A percentile compares a stretch with the other conserved stretches of the same genome.
Evolutionary conservation across 257 asterid genomes (phyloP).

Genomic region (Solanum clarkiae): DNA sequence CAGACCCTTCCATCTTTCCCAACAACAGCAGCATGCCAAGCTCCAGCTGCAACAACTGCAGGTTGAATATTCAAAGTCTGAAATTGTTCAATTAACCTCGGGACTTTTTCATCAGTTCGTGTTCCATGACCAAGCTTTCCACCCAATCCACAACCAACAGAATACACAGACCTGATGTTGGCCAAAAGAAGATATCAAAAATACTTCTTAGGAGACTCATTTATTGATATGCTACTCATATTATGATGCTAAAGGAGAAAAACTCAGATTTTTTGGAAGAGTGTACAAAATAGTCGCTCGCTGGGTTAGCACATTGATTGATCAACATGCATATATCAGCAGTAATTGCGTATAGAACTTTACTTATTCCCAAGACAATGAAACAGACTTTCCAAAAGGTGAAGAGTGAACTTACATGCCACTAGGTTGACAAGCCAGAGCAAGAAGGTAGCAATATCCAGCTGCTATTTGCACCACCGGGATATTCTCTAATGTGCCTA

Average conservation of each 20-base stretch:
- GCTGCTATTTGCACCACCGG: conserved; percentile 98
- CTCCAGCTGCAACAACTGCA: conserved; percentile 86
- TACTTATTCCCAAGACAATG: background rate
- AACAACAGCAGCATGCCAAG: conserved; percentile 99
- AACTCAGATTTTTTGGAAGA: background rate
- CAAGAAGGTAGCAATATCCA: conserved; percentile 97
- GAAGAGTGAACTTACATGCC: conserved; percentile 67
- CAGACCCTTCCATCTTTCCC: conserved; percentile 96
- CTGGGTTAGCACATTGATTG: background rate
- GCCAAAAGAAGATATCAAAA: background rate
- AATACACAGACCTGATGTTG: conserved; percentile 80
- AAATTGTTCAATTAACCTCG: conserved; percentile 73
- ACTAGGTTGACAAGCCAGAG: conserved; percentile 87
- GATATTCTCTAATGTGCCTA: conserved; percentile 72
- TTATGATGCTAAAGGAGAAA: background rate
- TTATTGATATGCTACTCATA: background rate
- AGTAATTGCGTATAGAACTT: background rate
- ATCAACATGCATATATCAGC: background rate
- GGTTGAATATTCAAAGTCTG: conserved; percentile 76
- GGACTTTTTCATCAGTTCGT: conserved; percentile 77
- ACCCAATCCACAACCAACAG: conserved; percentile 99
- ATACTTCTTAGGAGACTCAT: background rate
- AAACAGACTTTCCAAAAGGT: background rate
- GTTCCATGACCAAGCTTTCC: conserved; percentile 97
- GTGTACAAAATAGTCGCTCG: background rate